Evolutionary conservation across 108 stramenopile genomes (phyloP).

Genomic region (Fistulifera pelliculosa): DNA sequence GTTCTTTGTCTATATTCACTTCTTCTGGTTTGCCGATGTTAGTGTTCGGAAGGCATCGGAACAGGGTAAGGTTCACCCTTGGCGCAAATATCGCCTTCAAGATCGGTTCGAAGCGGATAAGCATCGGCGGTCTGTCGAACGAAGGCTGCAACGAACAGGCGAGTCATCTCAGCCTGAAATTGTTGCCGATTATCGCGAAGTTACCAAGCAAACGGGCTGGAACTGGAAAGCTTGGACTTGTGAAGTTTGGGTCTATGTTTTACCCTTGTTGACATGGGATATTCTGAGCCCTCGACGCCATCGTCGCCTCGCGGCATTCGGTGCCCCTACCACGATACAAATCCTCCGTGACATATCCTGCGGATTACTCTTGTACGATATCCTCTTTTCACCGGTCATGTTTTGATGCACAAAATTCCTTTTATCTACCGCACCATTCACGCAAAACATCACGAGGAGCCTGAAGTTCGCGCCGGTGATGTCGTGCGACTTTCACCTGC

Average conservation of each 20-base stretch:
- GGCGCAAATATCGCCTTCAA: conserved; percentile 15
- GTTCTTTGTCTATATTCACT: conserved; percentile 9
- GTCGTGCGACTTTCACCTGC: conserved; percentile 7
- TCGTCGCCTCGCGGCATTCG: conserved; percentile 6
- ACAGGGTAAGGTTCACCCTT: conserved; percentile 12
- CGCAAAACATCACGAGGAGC: conserved; percentile 12
- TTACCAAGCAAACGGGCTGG: conserved; percentile 6
- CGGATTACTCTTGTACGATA: conserved; percentile 12
- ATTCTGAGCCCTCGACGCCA: conserved; percentile 7
- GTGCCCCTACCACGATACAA: conserved; percentile 8
- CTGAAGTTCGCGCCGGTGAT: conserved; percentile 12
- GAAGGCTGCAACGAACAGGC: too few relatives aligned
- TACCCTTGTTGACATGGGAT: conserved; percentile 13
- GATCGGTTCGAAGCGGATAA: conserved; percentile 17
- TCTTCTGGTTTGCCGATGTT: conserved; percentile 7
- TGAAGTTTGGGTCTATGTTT: conserved; percentile 8
- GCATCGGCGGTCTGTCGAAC: conserved; percentile 1
- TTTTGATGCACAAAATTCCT: conserved; percentile 14
- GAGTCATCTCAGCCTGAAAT: too few relatives aligned
- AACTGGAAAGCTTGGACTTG: conserved; percentile 8
- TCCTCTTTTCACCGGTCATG: conserved; percentile 14
- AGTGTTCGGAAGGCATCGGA: conserved; percentile 7
- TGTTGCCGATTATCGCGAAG: too few relatives aligned
- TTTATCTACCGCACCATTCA: conserved; percentile 12
- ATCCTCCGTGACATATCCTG: conserved; percentile 6